Evolutionary conservation across 768 basidiomycete genomes (phyloP), one percentile per base, ranked within the genome.

Genomic region (Pisolithus tinctorius): DNA sequence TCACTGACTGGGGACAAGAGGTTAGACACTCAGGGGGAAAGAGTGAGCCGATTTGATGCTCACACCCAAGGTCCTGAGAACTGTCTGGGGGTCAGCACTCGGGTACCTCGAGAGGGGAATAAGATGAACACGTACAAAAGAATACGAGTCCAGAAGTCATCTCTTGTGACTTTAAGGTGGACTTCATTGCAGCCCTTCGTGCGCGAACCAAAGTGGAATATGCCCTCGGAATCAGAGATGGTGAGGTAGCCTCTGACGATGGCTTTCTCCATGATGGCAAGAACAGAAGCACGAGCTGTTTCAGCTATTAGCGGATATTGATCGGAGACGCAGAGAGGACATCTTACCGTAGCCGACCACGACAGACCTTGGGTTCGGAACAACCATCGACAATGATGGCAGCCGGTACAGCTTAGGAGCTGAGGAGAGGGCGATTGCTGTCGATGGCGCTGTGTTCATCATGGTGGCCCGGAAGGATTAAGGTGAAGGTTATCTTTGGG

Each of bases 91-190:
- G 23, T 69, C 30, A 70, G 55, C 26, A 30, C 14, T 25, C 13
- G 29, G 6, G 1, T 16, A 36, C 42, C 29, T 17, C 1, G 27
- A 17, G 25, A 68, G 65, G 38, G 48, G 42, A 37, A 46, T 27
- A 54, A 49, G 49, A 40, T 9, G 51, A 45, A 50, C 48, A 71
- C 80, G 62, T 67, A 82, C 78, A 84, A 66, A 53, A 86, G 66
- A 50, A 86, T 73, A 39, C 84, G 81, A 48, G 80, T 67, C 84
- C 84, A 86, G 60, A 86, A 86, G 63, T 79, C 78, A 46, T 79
- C 74, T 61, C 78, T 81, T 14, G 73, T 60, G 51, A 86, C 70
- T 55, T 73, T 75, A 52, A 86, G 62, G 54, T 79, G 75, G 51
- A 81, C 81, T 60, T 81, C 76, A 70, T 81, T 83, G 66, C 74